Evolutionary conservation across 2,329 filamentous ascomycete genomes (phyloP), one percentile per base, ranked within the genome.

Genomic region (Xenosphaeropsis pyriputrescens): DNA sequence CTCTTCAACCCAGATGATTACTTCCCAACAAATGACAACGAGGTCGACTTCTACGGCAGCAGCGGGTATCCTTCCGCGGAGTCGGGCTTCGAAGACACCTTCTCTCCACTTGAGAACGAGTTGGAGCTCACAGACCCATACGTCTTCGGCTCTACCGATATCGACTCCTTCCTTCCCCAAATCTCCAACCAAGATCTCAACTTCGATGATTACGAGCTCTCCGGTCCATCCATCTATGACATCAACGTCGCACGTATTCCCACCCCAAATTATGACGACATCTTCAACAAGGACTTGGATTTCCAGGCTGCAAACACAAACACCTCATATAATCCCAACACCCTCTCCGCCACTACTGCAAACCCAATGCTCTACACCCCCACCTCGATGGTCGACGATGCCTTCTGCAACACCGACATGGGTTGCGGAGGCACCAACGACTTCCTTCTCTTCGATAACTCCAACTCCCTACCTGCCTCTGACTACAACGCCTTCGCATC

Each of bases 281-380:
- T 6, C 47, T 46, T 2, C 47, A 48, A 32, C 58, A 64, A 12
- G 48, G 65, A 31, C 61, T 56, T 49, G 59, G 58, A 22, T 57
- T 58, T n/a, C 30, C 30, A 37, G 35, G 12, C 35, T 49, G 18
- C 41, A 37, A 12, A 48, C 41, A 44, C 43, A 34, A 40, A 40
- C 52, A 47, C 45, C 34, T 18, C 18, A 3, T 26, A 26, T n/a
- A 35, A 39, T 14, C 6, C 15, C 41, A 11, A 34, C 38, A 37
- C 35, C 29, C 34, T 44, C n/a, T 45, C 51, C 29, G 47, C 58
- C 6, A 52, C 57, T 29, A 59, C 65, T 48, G 68, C 70, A 29
- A 76, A 79, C 42, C 62, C 75, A 2, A 81, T 83, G 61, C 67
- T 85, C 22, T 80, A 68, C 57, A 80, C 79, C 8, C 75, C 80